phyloP scores from a whole-genome alignment of 1,284 basidiomycete species.

The Apiotrichum veenhuisii region DNA sequence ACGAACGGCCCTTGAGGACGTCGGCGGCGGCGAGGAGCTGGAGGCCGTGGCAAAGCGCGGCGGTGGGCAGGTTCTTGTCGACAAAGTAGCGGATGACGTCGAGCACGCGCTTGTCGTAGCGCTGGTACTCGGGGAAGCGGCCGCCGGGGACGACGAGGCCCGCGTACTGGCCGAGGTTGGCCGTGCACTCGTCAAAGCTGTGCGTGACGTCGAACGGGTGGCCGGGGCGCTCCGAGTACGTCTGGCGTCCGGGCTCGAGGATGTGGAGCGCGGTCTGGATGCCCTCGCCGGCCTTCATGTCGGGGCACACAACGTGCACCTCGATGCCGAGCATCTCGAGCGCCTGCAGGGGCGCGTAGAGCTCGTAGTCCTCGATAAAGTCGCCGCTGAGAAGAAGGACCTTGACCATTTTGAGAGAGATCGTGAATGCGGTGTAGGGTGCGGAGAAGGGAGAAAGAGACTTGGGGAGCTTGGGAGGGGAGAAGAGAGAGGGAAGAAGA shows the following conservation, averaged over 20 bases:
- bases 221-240: slow-evolving; percentile 19
- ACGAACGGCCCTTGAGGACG: slow-evolving; percentile 19
- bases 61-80: slow-evolving; percentile 13
- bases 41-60: slow-evolving; percentile 21
- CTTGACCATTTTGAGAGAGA: slow-evolving; percentile 6
- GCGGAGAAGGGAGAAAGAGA: not conserved
- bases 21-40: slow-evolving; percentile 21
- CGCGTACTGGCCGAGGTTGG: slow-evolving; percentile 17
- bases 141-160: slow-evolving; percentile 21
- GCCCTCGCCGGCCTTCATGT: slow-evolving; percentile 14
- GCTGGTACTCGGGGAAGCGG: slow-evolving; percentile 19
- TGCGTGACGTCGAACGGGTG: slow-evolving; percentile 19
- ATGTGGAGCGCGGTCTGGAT: slow-evolving; percentile 20
- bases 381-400: slow-evolving; percentile 21
- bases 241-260: slow-evolving; percentile 21
- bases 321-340: slow-evolving; percentile 22
- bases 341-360: slow-evolving; percentile 20
- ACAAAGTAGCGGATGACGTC: slow-evolving; percentile 17
- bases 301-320: slow-evolving; percentile 20
- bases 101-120: slow-evolving; percentile 19
- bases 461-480: not conserved
- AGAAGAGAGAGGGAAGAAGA: too few relatives aligned
- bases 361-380: slow-evolving; percentile 24
- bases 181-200: slow-evolving; percentile 8
- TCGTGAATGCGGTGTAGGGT: not conserved